A percentile compares a stretch with the other conserved stretches of the same genome.
Conservation (phyloP, 192 early-diverging fungal species). For the Helicostylum pulchrum region DNA sequence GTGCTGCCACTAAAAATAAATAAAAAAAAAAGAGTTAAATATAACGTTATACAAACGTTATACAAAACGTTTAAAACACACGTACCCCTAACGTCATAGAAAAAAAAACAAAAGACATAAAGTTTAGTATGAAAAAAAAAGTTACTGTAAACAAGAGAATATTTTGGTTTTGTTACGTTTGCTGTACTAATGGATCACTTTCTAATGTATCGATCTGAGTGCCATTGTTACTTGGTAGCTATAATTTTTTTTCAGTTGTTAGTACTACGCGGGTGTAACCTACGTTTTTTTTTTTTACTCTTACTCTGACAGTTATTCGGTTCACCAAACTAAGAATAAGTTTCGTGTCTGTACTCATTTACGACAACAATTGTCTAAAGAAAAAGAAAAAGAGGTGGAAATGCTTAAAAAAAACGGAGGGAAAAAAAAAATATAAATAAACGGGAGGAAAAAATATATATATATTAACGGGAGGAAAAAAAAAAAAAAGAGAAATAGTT, state of each 20-base stretch:
- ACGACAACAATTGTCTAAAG: not conserved
- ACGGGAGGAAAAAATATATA: too few species aligned
- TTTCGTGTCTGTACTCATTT: slow-evolving; percentile 19
- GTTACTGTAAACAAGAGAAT: not conserved
- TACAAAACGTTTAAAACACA: not conserved
- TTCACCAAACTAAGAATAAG: slow-evolving; percentile 23
- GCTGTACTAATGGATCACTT: slow-evolving; percentile 70
- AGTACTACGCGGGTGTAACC: not conserved
- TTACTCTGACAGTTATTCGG: slow-evolving; percentile 13
- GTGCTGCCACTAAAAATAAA: slow-evolving; percentile 56
- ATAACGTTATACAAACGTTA: not conserved
- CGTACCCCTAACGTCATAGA: slow-evolving; percentile 6
- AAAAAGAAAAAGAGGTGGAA: too few species aligned
- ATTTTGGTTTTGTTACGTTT: slow-evolving; percentile 33
- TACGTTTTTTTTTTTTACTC: slow-evolving; percentile 1
- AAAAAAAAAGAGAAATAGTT: too few species aligned
- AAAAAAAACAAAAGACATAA: not conserved
- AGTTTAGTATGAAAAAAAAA: slow-evolving; percentile 2
- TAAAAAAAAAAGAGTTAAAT: not conserved
- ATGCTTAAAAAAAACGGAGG: too few species aligned
- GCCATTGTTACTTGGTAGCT: slow-evolving; percentile 76
- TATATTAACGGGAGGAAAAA: too few species aligned
- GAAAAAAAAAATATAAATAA: too few species aligned
- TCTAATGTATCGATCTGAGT: slow-evolving; percentile 59
- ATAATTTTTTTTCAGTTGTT: not conserved